Evolutionary conservation across 2,329 filamentous ascomycete species (phyloP).

Genomic region (Fusarium sarcochroum): DNA sequence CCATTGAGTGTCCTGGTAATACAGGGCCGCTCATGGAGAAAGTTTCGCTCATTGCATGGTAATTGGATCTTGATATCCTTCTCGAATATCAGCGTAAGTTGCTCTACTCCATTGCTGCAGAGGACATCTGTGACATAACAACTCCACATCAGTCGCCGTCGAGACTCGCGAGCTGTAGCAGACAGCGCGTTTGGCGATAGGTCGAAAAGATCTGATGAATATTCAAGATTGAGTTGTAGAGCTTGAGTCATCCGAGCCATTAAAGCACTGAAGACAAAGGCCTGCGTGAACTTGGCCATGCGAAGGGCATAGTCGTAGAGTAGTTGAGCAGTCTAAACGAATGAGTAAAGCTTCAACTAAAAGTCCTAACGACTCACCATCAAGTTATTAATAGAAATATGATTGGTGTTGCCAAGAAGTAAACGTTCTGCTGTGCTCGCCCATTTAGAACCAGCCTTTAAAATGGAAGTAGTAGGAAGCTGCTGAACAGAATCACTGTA

Average conservation of each 20-base stretch:
- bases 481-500: conserved; percentile 16
- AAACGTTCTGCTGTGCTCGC: conserved; percentile 27
- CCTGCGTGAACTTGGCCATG: conserved; percentile 38
- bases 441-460: conserved; percentile 34
- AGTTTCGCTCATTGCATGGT: conserved; percentile 26
- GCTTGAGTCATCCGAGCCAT: conserved; percentile 37
- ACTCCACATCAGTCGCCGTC: conserved; percentile 41
- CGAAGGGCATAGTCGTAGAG: conserved; percentile 39
- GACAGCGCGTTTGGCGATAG: conserved; percentile 4
- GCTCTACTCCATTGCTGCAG: conserved; percentile 37
- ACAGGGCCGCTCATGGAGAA: conserved; percentile 21
- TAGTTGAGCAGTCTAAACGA: conserved; percentile 28
- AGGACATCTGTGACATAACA: conserved; percentile 39
- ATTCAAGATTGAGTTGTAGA: conserved; percentile 39
- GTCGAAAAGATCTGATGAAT: conserved; percentile 23
- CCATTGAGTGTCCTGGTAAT: conserved; percentile 25
- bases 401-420: conserved; percentile 18
- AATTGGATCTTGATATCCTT: conserved; percentile 37
- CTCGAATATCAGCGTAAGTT: conserved; percentile 33
- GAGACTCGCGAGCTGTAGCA: conserved; percentile 24
- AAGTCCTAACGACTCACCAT: conserved; percentile 16
- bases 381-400: conserved; percentile 30
- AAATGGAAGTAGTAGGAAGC: conserved; percentile 6
- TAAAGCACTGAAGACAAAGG: conserved; percentile 37
- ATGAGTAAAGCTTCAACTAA: not conserved